Evolutionary conservation across 2,329 filamentous ascomycete genomes (phyloP), one percentile per base, ranked within the genome.

Genomic region (Neofusicoccum laricinum): DNA sequence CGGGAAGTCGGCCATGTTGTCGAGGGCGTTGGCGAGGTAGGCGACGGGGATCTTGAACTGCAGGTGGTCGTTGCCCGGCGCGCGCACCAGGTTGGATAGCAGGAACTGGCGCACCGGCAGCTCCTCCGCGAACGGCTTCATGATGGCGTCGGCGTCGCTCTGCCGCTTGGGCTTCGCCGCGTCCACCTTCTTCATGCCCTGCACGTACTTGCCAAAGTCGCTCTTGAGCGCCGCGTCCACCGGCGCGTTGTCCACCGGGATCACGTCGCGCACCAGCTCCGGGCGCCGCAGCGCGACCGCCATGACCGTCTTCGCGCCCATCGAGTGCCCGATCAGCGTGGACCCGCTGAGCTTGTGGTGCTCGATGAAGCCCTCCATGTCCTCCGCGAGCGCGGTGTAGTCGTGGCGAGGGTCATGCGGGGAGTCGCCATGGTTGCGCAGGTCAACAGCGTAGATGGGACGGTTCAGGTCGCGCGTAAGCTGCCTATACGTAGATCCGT

Each of bases 271-370:
- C 65, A 97, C 84, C 2, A 88, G 79, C 5, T 86, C 80, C 0
- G 92, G 91, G 0, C 86, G 84, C 48, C 85, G 82, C 40, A 98
- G 85, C 3, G 92, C 92, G 65, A 97, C 81, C 0, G 90, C 83
- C 94, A 98, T 97, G 70, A 92, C 92, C 1, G 90, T 88, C 81
- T 98, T 98, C 51, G 94, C 94, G 67, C 95, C 94, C 94, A 98
- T 98, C 1, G 92, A 97, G 78, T 98, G 95, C 0, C 94, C 94
- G 71, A 98, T 95, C 32, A 98, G 79, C 0, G 90, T 92, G 1
- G 89, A 83, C 32, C 90, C 81, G 49, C 84, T 80, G n/a, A 97
- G 79, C 3, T 82, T 80, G 75, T 96, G 89, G 63, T 90, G 80
- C 4, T 82, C 71, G 64, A 98, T 89, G 76, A 98, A 98, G 49